A percentile compares a stretch with the other conserved stretches of the same genome.
Evolutionary conservation across 495 filamentous ascomycete genomes (phyloP).

Genomic region (Saxophila tyrrhenica): DNA sequence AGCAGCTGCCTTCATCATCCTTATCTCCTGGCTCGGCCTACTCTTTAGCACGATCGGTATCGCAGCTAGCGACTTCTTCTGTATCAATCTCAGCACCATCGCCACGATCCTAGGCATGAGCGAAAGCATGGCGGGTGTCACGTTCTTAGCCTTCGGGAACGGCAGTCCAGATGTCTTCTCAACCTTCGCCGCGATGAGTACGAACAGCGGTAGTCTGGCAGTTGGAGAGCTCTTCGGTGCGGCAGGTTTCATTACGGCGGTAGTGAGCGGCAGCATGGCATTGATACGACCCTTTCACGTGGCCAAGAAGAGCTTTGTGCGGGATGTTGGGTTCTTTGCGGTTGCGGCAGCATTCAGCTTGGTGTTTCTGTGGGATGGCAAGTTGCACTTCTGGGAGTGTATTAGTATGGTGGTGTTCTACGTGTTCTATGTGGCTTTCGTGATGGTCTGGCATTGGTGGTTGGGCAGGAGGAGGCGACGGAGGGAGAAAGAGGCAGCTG

Average conservation of each 20-base stretch:
- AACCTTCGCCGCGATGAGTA: slow-evolving; percentile 95
- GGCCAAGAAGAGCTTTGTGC: slow-evolving; percentile 72
- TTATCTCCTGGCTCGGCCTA: slow-evolving; percentile 75
- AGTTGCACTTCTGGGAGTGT: slow-evolving; percentile 80
- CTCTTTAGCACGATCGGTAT: slow-evolving; percentile 98
- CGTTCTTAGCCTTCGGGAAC: slow-evolving; percentile 94
- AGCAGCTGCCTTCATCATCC: slow-evolving; percentile 62
- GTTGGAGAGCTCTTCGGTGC: slow-evolving; percentile 94
- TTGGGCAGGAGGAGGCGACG: slow-evolving; percentile 46
- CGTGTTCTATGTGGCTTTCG: slow-evolving; percentile 75
- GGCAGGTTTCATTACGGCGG: slow-evolving; percentile 90
- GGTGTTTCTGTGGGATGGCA: slow-evolving; percentile 74
- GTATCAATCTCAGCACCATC: slow-evolving; percentile 89
- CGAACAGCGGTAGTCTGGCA: slow-evolving; percentile 88
- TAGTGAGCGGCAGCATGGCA: slow-evolving; percentile 98
- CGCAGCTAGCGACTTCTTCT: slow-evolving; percentile 95
- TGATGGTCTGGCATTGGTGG: slow-evolving; percentile 90
- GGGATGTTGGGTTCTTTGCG: slow-evolving; percentile 91
- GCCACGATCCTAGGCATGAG: slow-evolving; percentile 79
- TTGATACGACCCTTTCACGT: slow-evolving; percentile 87
- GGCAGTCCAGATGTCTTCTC: slow-evolving; percentile 99
- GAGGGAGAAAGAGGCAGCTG: slow-evolving; percentile 52
- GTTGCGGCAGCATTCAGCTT: slow-evolving; percentile 79
- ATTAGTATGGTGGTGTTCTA: slow-evolving; percentile 85
- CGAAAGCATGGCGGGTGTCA: slow-evolving; percentile 92